These are phyloP conservation scores for Hypomontagnella monticulosa DNA, from an alignment of 495 filamentous ascomycete species.

Conservation along the genomic window DNA sequence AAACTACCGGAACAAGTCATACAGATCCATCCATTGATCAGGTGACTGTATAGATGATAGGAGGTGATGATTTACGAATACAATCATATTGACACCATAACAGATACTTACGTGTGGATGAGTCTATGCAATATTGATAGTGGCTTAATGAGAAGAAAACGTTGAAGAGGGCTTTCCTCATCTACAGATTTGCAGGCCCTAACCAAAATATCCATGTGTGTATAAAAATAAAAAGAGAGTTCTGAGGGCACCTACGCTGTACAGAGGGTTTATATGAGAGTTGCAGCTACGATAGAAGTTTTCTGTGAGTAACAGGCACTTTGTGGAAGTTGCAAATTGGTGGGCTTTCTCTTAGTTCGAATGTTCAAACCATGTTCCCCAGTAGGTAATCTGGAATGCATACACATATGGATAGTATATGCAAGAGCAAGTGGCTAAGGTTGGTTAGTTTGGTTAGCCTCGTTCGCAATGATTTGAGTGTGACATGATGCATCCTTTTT, in stretches of 20 bases:
- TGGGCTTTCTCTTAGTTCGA: slow-evolving; percentile 39
- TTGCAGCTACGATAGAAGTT: slow-evolving; percentile 21
- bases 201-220: not conserved
- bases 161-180: not conserved
- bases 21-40: not conserved
- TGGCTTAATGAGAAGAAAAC: not conserved
- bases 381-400: slow-evolving; percentile 37
- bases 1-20: too few species aligned
- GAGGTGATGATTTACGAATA: too few species aligned
- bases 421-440: slow-evolving; percentile 1
- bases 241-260: not conserved
- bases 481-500: slow-evolving; percentile 31
- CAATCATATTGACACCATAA: too few species aligned
- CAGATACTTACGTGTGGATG: too few species aligned
- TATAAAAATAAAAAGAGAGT: not conserved
- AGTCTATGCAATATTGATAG: too few species aligned
- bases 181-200: not conserved
- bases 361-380: too few species aligned
- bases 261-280: slow-evolving; percentile 7
- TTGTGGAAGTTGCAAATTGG: slow-evolving; percentile 26
- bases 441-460: slow-evolving; percentile 10
- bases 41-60: too few species aligned
- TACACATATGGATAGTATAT: too few species aligned
- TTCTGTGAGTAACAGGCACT: slow-evolving; percentile 35
- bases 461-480: slow-evolving; percentile 12